phyloP scores from a whole-genome alignment of 2,329 filamentous ascomycete genomes.

The Ophiostoma sp. region DNA sequence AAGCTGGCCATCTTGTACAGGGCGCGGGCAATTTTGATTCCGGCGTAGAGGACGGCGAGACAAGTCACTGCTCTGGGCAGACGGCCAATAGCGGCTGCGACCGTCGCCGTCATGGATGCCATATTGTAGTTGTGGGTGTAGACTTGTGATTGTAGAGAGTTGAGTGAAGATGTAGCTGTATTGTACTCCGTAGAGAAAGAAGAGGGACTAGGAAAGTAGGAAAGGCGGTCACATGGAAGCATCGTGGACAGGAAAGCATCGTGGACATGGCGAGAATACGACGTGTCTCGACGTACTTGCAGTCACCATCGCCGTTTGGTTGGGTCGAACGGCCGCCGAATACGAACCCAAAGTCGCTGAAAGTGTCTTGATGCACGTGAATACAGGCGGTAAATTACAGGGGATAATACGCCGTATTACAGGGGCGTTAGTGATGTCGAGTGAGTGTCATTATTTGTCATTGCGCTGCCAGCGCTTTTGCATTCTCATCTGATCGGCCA shows the following conservation, averaged over 20 bases:
- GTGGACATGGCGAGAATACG: neutral
- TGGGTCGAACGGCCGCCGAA: neutral
- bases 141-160: neutral
- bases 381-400: neutral
- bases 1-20: slow-evolving; percentile 1
- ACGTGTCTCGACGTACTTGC: neutral
- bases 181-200: neutral
- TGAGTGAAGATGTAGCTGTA: neutral
- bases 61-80: neutral
- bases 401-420: neutral
- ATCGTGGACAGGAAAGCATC: too few species aligned
- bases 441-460: neutral
- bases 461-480: neutral
- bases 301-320: neutral
- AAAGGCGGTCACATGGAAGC: neutral
- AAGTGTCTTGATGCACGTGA: neutral
- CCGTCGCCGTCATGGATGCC: neutral
- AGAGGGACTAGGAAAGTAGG: neutral
- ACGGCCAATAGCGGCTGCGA: neutral
- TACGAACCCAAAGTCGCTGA: neutral
- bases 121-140: neutral
- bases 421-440: neutral
- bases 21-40: neutral
- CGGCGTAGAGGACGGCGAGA: neutral
- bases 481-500: neutral